Evolutionary conservation across 2,329 filamentous ascomycete genomes (phyloP).

Genomic region (Colletotrichum incanum): DNA sequence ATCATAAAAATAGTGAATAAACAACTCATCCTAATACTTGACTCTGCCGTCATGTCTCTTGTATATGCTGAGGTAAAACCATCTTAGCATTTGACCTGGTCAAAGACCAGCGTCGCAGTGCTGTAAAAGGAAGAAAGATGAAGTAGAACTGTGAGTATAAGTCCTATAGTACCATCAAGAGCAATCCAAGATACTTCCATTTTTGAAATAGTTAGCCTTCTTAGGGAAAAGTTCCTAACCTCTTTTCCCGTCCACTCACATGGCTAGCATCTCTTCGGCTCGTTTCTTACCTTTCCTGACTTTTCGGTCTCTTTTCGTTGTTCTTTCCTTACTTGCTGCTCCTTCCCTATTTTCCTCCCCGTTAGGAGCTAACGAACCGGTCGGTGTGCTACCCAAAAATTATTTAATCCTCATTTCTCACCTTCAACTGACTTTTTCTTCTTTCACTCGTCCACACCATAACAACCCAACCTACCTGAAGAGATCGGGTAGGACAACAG

Average conservation of each 20-base stretch:
- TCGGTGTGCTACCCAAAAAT: neutral
- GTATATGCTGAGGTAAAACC: neutral
- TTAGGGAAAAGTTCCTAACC: too few species aligned
- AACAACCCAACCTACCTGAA: neutral
- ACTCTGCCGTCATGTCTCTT: neutral
- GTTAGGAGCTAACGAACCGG: too few species aligned
- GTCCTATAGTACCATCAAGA: too few species aligned
- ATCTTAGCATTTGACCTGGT: neutral
- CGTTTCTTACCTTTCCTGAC: neutral
- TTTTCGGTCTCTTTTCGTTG: neutral
- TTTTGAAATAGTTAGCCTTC: neutral
- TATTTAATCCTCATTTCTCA: neutral
- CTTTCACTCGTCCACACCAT: neutral
- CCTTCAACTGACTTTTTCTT: neutral
- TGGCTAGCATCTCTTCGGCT: neutral
- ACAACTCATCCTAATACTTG: neutral
- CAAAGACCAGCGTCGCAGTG: too few species aligned
- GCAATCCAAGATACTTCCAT: neutral
- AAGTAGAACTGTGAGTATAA: neutral
- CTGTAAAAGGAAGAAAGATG: neutral
- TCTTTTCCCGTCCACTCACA: neutral
- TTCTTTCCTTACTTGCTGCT: neutral
- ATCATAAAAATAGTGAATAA: neutral
- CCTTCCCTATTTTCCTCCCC: neutral
- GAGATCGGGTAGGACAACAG: neutral